Conservation (phyloP, 2,329 filamentous ascomycete genomes). For the Colletotrichum sp. region DNA sequence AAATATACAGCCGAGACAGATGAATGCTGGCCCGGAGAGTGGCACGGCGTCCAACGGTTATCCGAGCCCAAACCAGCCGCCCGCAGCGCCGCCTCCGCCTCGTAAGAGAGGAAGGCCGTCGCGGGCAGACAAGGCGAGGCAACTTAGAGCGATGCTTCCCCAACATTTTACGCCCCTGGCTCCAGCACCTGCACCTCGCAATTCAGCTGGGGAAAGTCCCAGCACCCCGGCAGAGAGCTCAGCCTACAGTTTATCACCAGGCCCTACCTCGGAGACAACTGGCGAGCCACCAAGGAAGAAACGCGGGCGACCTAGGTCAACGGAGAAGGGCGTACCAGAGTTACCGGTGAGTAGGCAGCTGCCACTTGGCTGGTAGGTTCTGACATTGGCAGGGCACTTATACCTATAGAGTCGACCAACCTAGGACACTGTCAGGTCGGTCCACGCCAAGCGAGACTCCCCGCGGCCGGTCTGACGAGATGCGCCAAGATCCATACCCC, state of each 20-base stretch:
- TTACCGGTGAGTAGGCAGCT: background rate
- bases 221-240: slow-evolving; percentile 3
- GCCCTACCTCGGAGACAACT: background rate
- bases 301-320: slow-evolving; percentile 6
- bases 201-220: background rate
- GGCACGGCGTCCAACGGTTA: background rate
- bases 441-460: background rate
- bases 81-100: slow-evolving; percentile 13
- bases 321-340: background rate
- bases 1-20: slow-evolving; percentile 23
- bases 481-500: background rate
- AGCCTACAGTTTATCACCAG: slow-evolving; percentile 6
- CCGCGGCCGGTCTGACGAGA: background rate
- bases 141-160: slow-evolving; percentile 35
- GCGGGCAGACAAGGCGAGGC: slow-evolving; percentile 44
- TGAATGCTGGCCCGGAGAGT: background rate
- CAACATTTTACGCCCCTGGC: slow-evolving; percentile 36
- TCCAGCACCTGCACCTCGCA: slow-evolving; percentile 1
- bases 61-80: background rate
- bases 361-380: background rate
- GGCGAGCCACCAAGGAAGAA: background rate
- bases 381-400: background rate
- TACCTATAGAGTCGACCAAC: background rate
- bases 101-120: slow-evolving; percentile 53
- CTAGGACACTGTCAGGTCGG: background rate